A percentile compares a stretch with the other conserved stretches of the same genome.
Conservation (phyloP, 345 rosid genomes). For the Noccaea caerulescens region DNA sequence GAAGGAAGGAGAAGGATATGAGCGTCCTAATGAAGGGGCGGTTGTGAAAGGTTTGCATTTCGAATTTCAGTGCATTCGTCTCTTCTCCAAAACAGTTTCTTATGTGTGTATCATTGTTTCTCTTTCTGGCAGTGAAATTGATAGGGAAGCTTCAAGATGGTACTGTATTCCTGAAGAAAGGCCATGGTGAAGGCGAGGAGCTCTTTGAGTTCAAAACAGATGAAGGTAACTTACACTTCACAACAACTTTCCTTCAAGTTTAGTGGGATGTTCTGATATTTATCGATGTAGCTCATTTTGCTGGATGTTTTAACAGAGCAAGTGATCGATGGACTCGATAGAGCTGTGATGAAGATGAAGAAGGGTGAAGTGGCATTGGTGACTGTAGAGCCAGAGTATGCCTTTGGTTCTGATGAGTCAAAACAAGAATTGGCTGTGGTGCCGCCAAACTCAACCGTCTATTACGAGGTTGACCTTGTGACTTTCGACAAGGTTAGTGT, state of each 20-base stretch:
- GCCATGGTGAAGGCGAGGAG: constrained; percentile 67
- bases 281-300: background rate
- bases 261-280: too few species aligned
- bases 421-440: constrained; percentile 76
- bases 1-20: constrained; percentile 92
- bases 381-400: constrained; percentile 80
- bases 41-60: constrained; percentile 60
- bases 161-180: constrained; percentile 74
- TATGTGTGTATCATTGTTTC: background rate
- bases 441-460: constrained; percentile 73
- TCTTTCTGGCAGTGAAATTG: constrained; percentile 69
- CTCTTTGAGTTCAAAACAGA: constrained; percentile 80
- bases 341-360: constrained; percentile 79
- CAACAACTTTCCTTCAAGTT: too few species aligned
- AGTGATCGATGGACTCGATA: constrained; percentile 93
- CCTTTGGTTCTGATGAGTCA: constrained; percentile 72
- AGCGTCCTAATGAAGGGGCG: constrained; percentile 81
- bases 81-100: background rate
- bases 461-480: constrained; percentile 76
- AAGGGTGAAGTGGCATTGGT: constrained; percentile 83
- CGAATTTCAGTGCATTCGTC: background rate
- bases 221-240: constrained; percentile 61
- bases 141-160: constrained; percentile 86
- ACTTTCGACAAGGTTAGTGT: constrained; percentile 72
- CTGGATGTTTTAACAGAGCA: constrained; percentile 57